Evolutionary conservation across 2,329 filamentous ascomycete genomes (phyloP).

Genomic region (Hypocreales sp.): DNA sequence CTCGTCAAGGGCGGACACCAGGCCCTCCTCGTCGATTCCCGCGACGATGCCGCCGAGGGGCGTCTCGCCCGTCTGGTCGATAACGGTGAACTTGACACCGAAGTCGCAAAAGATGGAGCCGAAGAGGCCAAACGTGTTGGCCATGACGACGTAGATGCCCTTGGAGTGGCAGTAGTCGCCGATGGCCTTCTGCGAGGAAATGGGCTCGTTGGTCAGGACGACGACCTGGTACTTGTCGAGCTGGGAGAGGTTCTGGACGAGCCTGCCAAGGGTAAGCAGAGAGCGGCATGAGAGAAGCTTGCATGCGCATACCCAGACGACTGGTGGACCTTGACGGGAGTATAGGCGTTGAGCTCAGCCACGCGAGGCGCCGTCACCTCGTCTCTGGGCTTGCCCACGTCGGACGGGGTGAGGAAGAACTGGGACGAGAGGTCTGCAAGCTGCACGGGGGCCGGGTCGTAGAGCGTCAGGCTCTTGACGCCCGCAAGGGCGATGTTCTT

Average conservation of each 20-base stretch:
- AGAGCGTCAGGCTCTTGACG: slow-evolving; percentile 90
- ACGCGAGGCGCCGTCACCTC: slow-evolving; percentile 76
- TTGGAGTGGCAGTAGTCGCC: slow-evolving; percentile 91
- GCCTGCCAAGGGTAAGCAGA: too few species aligned
- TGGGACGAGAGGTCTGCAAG: slow-evolving; percentile 89
- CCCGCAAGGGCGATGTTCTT: slow-evolving; percentile 98
- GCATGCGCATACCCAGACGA: slow-evolving; percentile 34
- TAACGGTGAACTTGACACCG: slow-evolving; percentile 80
- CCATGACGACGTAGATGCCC: slow-evolving; percentile 76
- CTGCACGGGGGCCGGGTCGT: slow-evolving; percentile 71
- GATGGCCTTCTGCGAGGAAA: slow-evolving; percentile 68
- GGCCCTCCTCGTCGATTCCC: slow-evolving; percentile 72
- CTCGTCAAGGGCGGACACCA: slow-evolving; percentile 89
- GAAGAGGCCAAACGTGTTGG: slow-evolving; percentile 87
- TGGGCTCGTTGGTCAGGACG: slow-evolving; percentile 71
- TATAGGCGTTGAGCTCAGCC: slow-evolving; percentile 91
- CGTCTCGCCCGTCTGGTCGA: slow-evolving; percentile 82
- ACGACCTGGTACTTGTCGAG: slow-evolving; percentile 87
- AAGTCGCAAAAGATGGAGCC: slow-evolving; percentile 96
- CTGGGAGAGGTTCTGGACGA: slow-evolving; percentile 62
- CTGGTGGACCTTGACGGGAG: slow-evolving; percentile 67
- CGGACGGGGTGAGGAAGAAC: slow-evolving; percentile 81
- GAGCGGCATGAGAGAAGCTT: too few species aligned
- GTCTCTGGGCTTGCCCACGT: slow-evolving; percentile 86
- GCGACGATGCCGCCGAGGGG: slow-evolving; percentile 79